Evolutionary conservation across 352 stramenopile genomes (phyloP), one percentile per base, ranked within the genome.

Genomic region (Phytopythium kandeliae): DNA sequence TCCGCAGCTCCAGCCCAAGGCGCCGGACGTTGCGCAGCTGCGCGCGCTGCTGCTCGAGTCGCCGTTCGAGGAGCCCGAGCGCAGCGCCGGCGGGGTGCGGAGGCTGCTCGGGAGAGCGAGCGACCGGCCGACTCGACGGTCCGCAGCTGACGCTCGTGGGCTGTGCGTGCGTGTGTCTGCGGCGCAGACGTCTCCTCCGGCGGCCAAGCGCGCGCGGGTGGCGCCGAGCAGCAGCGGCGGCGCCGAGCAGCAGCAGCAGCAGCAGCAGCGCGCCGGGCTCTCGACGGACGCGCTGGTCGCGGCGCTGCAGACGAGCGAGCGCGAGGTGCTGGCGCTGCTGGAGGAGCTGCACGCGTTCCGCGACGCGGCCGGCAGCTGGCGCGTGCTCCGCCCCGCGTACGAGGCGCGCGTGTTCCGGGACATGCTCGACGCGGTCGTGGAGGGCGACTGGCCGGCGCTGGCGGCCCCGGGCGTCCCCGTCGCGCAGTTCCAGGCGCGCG

Each of bases 371-470:
- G 78, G 79, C n/a, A 54, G 51, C 11, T 94, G 83, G 83, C 68
- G 75, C 1, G 34, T 94, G 41, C 60, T 94, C 24, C 68, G 64
- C 60, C 60, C 67, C 0, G 49, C 47, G 35, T 94, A 91, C 35
- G 65, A 89, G 49, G 46, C 57, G 8, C 60, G 63, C 37, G 64
- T 94, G 21, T 87, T 94, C 38, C 63, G 68, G 6, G 74, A 91
- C 17, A 78, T 94, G 51, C 57, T 94, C n/a, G 74, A 92, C 55
- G 50, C 62, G 1, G 63, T 90, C 19, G 67, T 92, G 12, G 70
- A 94, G 54, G 70, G 87, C 17, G 80, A 94, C 40, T 84, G 68
- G 67, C 66, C 88, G 15, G 73, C 74, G 21, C 55, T 86, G 8
- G 40, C 38, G 4, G 12, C 71, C 12, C 68, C 67, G 12, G 74